Evolutionary conservation across 2,329 filamentous ascomycete genomes (phyloP).

Genomic region (Xylaria hypoxylon): DNA sequence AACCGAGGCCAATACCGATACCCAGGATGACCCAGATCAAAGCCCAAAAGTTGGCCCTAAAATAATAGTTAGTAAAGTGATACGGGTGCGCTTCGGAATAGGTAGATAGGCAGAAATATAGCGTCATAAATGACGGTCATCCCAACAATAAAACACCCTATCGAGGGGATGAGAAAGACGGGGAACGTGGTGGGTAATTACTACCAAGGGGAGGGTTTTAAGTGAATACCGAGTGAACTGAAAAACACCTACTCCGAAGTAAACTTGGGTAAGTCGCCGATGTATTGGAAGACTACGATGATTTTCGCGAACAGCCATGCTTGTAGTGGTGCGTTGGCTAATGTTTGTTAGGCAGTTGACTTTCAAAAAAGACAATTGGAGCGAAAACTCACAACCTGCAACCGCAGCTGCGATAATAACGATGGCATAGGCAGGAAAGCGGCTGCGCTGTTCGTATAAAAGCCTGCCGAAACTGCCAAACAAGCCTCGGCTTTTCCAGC

Average conservation of each 20-base stretch:
- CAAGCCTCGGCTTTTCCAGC: constrained; percentile 56
- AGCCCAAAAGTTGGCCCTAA: constrained; percentile 68
- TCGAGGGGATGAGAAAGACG: neutral
- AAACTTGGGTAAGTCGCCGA: constrained; percentile 48
- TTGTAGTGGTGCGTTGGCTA: constrained; percentile 61
- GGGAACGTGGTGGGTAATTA: neutral
- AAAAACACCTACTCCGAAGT: constrained; percentile 48
- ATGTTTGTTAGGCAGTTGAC: constrained; percentile 27
- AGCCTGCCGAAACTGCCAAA: constrained; percentile 67
- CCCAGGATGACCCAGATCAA: constrained; percentile 74
- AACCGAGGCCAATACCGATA: constrained; percentile 62
- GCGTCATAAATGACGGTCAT: neutral
- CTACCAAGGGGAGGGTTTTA: neutral
- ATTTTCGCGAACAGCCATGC: constrained; percentile 68
- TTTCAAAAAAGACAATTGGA: neutral
- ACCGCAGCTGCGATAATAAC: constrained; percentile 61
- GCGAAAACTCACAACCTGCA: constrained; percentile 48
- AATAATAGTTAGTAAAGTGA: constrained; percentile 12
- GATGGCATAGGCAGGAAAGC: constrained; percentile 63
- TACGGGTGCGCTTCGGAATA: neutral
- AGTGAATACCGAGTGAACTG: neutral
- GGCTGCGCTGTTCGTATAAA: constrained; percentile 65
- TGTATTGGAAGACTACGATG: constrained; percentile 62
- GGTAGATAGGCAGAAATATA: neutral
- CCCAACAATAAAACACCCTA: neutral